Evolutionary conservation across 352 stramenopile genomes (phyloP).

Genomic region (Pythium insidiosum): DNA sequence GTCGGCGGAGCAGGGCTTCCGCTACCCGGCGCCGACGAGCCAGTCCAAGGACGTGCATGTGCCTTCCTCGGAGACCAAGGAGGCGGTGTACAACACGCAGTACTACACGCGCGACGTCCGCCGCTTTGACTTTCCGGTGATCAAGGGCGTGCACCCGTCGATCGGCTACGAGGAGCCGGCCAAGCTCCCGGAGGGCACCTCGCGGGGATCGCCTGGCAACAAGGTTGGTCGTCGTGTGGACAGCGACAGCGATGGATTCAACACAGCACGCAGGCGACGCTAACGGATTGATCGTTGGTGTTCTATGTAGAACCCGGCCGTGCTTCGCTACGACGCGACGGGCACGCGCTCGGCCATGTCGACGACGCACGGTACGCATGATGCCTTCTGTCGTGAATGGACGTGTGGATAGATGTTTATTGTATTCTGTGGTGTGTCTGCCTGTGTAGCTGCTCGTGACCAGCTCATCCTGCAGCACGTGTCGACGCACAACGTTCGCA

Average conservation of each 20-base stretch:
- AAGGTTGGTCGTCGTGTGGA: too few relatives aligned
- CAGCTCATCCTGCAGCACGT: conserved; percentile 56
- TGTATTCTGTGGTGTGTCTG: neutral
- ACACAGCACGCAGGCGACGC: too few relatives aligned
- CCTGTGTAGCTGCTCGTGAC: conserved; percentile 41
- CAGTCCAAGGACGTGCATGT: conserved; percentile 60
- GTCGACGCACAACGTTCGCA: conserved; percentile 76
- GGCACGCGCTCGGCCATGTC: conserved; percentile 84
- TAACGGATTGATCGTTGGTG: too few relatives aligned
- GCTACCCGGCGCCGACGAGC: conserved; percentile 70
- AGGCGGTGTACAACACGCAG: conserved; percentile 79
- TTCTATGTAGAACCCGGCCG: conserved; percentile 41
- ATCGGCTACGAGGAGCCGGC: conserved; percentile 44
- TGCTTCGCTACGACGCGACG: conserved; percentile 77
- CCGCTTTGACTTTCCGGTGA: conserved; percentile 49
- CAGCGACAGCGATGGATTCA: too few relatives aligned
- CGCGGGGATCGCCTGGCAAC: conserved; percentile 72
- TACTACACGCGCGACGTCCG: conserved; percentile 88
- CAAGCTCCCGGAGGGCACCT: conserved; percentile 55
- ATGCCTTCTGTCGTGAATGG: neutral
- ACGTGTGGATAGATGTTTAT: neutral
- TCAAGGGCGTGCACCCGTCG: conserved; percentile 71
- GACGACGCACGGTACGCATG: conserved; percentile 51
- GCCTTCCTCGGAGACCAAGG: conserved; percentile 62
- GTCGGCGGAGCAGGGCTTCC: conserved; percentile 49